Evolutionary conservation across 2,329 filamentous ascomycete genomes (phyloP), one percentile per base, ranked within the genome.

Genomic region (Neophaeococcomyces aloes): DNA sequence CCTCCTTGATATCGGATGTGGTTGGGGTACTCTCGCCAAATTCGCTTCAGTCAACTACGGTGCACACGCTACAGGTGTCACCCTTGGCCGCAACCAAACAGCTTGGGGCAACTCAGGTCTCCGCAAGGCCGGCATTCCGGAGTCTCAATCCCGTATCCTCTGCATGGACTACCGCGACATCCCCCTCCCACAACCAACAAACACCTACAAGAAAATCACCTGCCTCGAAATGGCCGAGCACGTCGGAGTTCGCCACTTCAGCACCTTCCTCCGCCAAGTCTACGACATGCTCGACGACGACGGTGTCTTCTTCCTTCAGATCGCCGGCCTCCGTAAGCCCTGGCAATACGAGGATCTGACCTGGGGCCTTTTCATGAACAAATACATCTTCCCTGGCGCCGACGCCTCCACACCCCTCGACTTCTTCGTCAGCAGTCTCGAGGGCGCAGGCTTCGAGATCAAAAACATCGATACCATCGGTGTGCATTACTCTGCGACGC

Each of bases 341-440:
- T 96, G 91, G 91, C 91, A 96, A 67, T 96, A 94, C 61, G 88
- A 96, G 73, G 89, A 96, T 68, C 76, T 95, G 40, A 84, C 89
- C 65, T 96, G 91, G 91, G 91, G 91, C 63, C 76, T 96, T 36
- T 96, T 95, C 76, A 94, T 96, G 87, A 96, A 96, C 81, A 95
- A 94, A 72, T 94, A 96, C 67, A 75, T 96, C 64, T 96, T 96
- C 77, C 91, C 88, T 27, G 91, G 91, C 62, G 91, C 91, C 40
- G 91, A 96, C 62, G 91, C 91, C 41, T 94, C 86, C 33, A 94
- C 87, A 46, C 91, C 91, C 40, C 79, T 98, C 38, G 86, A 86
- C 55, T 91, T 81, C 67, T 86, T 91, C 57, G 72, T 94, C 56
- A 79, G 86, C 65, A 79, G 79, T 61, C 76, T 95, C 15, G 91